Conservation (phyloP, 345 rosid genomes). For the Eucalyptus tenuipes region DNA sequence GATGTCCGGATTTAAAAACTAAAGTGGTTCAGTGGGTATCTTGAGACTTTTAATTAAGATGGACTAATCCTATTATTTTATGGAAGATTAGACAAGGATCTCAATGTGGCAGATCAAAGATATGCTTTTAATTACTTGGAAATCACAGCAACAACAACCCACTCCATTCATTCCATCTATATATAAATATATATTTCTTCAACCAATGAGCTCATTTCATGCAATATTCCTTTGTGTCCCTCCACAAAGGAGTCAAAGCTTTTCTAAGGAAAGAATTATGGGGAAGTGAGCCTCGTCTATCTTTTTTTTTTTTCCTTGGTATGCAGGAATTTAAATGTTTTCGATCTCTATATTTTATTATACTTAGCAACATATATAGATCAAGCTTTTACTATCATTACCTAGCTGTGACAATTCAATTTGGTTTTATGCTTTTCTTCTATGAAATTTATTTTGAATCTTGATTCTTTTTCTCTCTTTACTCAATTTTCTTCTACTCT, state of each 20-base stretch:
- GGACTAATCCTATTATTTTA: neutral
- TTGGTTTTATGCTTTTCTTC: neutral
- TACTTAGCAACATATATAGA: neutral
- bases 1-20: neutral
- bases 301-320: neutral
- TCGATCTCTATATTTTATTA: neutral
- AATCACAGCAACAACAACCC: neutral
- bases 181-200: neutral
- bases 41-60: neutral
- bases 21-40: neutral
- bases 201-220: neutral
- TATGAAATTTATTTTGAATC: neutral
- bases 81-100: neutral
- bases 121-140: neutral
- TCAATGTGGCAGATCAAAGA: neutral
- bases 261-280: neutral
- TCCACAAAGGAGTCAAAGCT: neutral
- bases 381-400: neutral
- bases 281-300: neutral
- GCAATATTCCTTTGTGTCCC: neutral
- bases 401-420: neutral
- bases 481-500: neutral
- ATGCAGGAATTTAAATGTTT: neutral
- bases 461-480: neutral
- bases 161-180: neutral